A percentile compares a stretch with the other conserved stretches of the same genome.
phyloP scores from a whole-genome alignment of 1,284 basidiomycete species.

The Leccinum pachyderme region DNA sequence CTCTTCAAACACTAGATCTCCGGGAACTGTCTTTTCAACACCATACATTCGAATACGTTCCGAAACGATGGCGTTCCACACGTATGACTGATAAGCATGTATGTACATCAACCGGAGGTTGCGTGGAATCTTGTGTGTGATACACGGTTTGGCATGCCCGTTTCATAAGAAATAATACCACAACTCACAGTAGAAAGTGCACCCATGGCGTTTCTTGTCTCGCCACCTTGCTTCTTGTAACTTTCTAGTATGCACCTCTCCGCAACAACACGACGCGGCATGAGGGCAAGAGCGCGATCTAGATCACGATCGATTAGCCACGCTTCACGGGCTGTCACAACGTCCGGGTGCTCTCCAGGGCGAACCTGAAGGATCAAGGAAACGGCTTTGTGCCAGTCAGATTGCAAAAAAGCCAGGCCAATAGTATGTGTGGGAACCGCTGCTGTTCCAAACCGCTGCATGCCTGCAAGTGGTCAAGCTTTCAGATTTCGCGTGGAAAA shows the following conservation, averaged over 20 bases:
- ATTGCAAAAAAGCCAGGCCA: constrained; percentile 84
- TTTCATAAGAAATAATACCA: constrained; percentile 1
- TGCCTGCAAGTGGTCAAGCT: constrained; percentile 52
- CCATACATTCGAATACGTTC: constrained; percentile 85
- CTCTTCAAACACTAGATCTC: constrained; percentile 82
- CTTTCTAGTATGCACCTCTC: constrained; percentile 91
- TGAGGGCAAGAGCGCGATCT: constrained; percentile 72
- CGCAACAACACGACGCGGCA: constrained; percentile 89
- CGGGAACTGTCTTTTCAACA: constrained; percentile 71
- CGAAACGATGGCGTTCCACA: constrained; percentile 97
- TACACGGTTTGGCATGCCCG: background rate
- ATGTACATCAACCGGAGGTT: constrained; percentile 97
- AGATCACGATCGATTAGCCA: constrained; percentile 81
- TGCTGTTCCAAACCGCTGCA: constrained; percentile 99
- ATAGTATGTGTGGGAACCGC: constrained; percentile 94
- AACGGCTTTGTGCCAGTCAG: constrained; percentile 87
- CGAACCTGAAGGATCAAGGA: constrained; percentile 80
- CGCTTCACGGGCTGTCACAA: constrained; percentile 73
- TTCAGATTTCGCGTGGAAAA: constrained; percentile 6
- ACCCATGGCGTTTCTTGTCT: constrained; percentile 81
- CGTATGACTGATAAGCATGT: constrained; percentile 97
- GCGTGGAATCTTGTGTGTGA: constrained; percentile 74
- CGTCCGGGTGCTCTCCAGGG: constrained; percentile 89
- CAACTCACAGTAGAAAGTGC: constrained; percentile 76
- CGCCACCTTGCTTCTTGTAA: constrained; percentile 78